phyloP scores from a whole-genome alignment of 2,329 filamentous ascomycete species.

The Dissoconium aciculare region DNA sequence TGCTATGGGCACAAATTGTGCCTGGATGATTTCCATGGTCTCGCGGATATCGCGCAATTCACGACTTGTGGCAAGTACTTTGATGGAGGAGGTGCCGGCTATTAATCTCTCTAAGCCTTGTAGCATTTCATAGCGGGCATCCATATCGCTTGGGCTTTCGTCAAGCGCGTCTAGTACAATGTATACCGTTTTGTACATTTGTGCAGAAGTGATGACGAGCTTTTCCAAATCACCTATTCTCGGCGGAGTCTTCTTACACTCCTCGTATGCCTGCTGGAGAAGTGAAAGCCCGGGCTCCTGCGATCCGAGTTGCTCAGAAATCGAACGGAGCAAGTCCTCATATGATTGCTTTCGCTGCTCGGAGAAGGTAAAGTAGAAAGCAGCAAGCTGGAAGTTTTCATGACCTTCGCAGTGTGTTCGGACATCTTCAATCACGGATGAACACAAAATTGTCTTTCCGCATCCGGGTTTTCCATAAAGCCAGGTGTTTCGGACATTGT shows the following conservation, averaged over 20 bases:
- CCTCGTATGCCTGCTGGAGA: conserved; percentile 11
- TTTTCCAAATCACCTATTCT: conserved; percentile 11
- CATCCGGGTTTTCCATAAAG: conserved; percentile 13
- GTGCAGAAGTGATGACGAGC: conserved; percentile 8
- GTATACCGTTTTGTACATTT: conserved; percentile 14
- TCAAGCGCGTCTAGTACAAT: conserved; percentile 24
- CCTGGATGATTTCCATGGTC: conserved; percentile 5
- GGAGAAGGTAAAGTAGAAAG: conserved; percentile 16
- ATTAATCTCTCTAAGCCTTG: conserved; percentile 6
- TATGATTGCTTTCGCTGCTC: conserved; percentile 13
- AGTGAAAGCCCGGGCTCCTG: conserved; percentile 11
- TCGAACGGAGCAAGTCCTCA: conserved; percentile 8
- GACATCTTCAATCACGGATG: conserved; percentile 12
- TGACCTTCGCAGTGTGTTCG: conserved; percentile 4
- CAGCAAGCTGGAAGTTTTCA: conserved; percentile 3
- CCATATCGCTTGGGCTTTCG: conserved; percentile 15
- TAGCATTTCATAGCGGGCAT: conserved; percentile 8
- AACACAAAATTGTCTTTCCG: conserved; percentile 15
- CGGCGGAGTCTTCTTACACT: conserved; percentile 6
- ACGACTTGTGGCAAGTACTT: conserved; percentile 12
- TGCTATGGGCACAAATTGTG: conserved; percentile 3
- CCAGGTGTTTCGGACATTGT: conserved; percentile 5
- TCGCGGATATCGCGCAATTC: conserved; percentile 8
- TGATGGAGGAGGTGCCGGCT: conserved; percentile 5
- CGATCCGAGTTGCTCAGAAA: conserved; percentile 12